Percentiles rank a stretch among this genome's conserved stretches.
These are phyloP conservation scores for Termitomyces sp. DNA, from an alignment of 768 basidiomycete genomes.

Conservation along the genomic window DNA sequence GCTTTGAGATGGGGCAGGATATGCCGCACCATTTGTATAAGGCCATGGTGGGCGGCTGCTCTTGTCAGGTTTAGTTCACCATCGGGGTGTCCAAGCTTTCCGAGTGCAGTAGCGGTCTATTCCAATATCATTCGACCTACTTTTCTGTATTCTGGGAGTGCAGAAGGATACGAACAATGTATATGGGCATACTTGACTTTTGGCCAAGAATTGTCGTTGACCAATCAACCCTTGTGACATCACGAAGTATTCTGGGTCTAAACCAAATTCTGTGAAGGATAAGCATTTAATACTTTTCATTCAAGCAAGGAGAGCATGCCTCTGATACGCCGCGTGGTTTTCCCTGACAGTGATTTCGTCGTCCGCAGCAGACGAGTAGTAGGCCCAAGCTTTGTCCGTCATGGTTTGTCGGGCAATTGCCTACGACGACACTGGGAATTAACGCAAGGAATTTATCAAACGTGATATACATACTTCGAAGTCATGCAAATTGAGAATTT, in stretches of 20 bases:
- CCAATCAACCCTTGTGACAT: constrained; percentile 85
- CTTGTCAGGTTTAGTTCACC: constrained; percentile 89
- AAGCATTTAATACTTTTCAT: not conserved
- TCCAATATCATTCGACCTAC: not conserved
- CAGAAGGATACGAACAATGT: constrained; percentile 49
- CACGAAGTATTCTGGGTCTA: constrained; percentile 77
- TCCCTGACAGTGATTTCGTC: constrained; percentile 90
- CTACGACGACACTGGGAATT: constrained; percentile 31
- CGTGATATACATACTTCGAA: constrained; percentile 62
- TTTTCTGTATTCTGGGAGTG: not conserved
- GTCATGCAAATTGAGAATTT: constrained; percentile 88
- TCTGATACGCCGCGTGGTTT: constrained; percentile 88
- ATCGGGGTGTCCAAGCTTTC: constrained; percentile 94
- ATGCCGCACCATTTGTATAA: constrained; percentile 43
- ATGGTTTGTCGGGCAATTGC: constrained; percentile 80
- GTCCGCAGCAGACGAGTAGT: constrained; percentile 94
- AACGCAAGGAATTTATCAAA: not conserved
- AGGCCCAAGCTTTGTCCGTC: constrained; percentile 90
- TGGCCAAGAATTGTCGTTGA: constrained; percentile 80
- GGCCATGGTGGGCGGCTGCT: constrained; percentile 74
- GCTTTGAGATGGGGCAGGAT: not conserved
- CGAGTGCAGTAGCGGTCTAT: constrained; percentile 76
- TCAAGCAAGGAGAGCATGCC: constrained; percentile 34
- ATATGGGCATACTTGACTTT: constrained; percentile 69
- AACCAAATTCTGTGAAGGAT: constrained; percentile 67